Conservation (phyloP, 2,329 filamentous ascomycete genomes). For the Pseudogymnoascus verrucosus region DNA sequence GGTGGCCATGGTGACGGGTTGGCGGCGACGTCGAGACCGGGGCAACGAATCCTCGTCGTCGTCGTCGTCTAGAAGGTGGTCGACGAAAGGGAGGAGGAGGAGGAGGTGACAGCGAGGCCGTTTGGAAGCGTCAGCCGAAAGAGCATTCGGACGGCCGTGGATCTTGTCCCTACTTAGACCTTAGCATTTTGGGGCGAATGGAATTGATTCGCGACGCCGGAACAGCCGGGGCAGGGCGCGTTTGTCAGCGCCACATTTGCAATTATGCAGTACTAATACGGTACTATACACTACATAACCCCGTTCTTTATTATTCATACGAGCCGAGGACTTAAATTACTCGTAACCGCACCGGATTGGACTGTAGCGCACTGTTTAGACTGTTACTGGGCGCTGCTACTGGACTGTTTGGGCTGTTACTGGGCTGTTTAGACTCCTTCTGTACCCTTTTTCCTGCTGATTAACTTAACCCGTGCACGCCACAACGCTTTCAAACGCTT, state of each 20-base stretch:
- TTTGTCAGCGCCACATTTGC: conserved; percentile 8
- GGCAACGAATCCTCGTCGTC: conserved; percentile 3
- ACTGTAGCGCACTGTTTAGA: background rate
- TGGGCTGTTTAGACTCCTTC: background rate
- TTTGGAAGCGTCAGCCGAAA: background rate
- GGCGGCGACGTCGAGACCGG: conserved; percentile 26
- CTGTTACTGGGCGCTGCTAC: background rate
- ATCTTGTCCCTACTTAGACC: background rate
- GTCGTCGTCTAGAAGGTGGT: background rate
- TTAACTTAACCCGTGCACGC: background rate
- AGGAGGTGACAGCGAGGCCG: background rate
- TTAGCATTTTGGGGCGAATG: background rate
- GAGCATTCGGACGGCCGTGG: background rate
- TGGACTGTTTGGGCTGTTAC: background rate
- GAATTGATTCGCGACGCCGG: background rate
- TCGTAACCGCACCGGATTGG: background rate
- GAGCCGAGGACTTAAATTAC: background rate
- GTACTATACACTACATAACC: background rate
- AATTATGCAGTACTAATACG: background rate
- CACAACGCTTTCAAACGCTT: background rate
- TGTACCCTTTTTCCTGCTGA: background rate
- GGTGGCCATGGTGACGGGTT: conserved; percentile 21
- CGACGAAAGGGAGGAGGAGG: background rate
- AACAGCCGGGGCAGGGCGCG: conserved; percentile 3
- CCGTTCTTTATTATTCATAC: background rate